A percentile compares a stretch with the other conserved stretches of the same genome.
These are phyloP conservation scores for Boletus eberwhitei DNA, from an alignment of 768 basidiomycete species.

Conservation along the genomic window DNA sequence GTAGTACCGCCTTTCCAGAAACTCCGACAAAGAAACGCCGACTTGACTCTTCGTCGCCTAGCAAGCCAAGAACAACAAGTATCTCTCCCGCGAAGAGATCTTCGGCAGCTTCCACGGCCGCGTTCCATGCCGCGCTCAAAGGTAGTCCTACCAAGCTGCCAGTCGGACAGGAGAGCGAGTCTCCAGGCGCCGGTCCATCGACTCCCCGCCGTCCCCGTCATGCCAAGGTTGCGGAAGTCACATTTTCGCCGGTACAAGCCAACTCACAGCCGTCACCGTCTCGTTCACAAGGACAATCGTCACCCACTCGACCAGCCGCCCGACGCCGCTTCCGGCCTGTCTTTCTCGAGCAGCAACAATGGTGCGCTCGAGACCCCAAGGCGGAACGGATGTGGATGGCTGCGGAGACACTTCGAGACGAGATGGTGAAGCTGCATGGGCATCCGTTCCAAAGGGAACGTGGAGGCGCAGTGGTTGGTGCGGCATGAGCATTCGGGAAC, in stretches of 20 bases:
- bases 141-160: conserved; percentile 5
- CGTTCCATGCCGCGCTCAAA: conserved; percentile 22
- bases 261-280: conserved; percentile 25
- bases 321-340: conserved; percentile 46
- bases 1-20: conserved; percentile 32
- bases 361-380: conserved; percentile 42
- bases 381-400: conserved; percentile 26
- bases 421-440: conserved; percentile 14
- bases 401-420: conserved; percentile 9
- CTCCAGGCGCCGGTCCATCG: conserved; percentile 17
- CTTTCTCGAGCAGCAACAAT: conserved; percentile 49
- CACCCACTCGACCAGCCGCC: conserved; percentile 11
- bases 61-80: conserved; percentile 13
- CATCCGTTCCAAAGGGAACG: conserved; percentile 11
- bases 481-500: not conserved
- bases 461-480: not conserved
- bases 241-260: conserved; percentile 8
- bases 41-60: conserved; percentile 16
- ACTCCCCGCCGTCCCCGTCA: conserved; percentile 22
- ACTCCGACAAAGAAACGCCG: conserved; percentile 45
- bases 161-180: not conserved
- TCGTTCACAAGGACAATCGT: conserved; percentile 11
- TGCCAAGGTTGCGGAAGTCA: conserved; percentile 1
- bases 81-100: conserved; percentile 9
- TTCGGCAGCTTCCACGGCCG: not conserved